These are phyloP conservation scores for Pythium phragmiticola DNA, from an alignment of 352 stramenopile genomes.

Conservation along the genomic window DNA sequence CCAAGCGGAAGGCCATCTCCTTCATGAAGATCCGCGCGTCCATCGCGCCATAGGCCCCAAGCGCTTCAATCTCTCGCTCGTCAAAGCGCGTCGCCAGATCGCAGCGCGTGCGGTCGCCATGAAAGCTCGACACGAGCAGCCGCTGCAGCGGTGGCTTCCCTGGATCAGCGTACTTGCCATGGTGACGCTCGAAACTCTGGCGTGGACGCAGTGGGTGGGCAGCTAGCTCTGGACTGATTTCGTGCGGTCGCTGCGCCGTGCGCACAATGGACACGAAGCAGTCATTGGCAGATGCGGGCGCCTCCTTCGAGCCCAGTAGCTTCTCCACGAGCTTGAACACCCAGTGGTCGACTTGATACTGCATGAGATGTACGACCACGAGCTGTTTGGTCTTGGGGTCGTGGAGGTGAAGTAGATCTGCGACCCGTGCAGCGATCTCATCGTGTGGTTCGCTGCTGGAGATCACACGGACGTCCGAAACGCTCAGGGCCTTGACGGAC, in stretches of 20 bases:
- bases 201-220: conserved; percentile 53
- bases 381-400: conserved; percentile 42
- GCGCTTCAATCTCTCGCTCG: conserved; percentile 45
- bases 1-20: conserved; percentile 77
- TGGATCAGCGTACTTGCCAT: conserved; percentile 41
- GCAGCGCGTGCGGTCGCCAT: conserved; percentile 61
- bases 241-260: conserved; percentile 23
- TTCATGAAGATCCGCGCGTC: conserved; percentile 70
- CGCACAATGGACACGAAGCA: conserved; percentile 50
- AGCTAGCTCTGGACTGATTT: conserved; percentile 2
- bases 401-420: conserved; percentile 31
- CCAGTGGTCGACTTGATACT: conserved; percentile 36
- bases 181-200: conserved; percentile 65
- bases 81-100: conserved; percentile 50
- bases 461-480: conserved; percentile 36
- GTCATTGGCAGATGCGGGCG: conserved; percentile 28
- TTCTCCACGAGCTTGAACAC: conserved; percentile 37
- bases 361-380: conserved; percentile 54
- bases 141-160: background rate
- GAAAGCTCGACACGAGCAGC: conserved; percentile 56
- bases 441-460: conserved; percentile 11
- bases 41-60: conserved; percentile 69
- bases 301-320: conserved; percentile 11
- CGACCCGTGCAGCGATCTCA: conserved; percentile 20
- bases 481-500: conserved; percentile 32